These are phyloP conservation scores for Phaeosphaeria sp. DNA, from an alignment of 2,329 filamentous ascomycete species.

Conservation along the genomic window DNA sequence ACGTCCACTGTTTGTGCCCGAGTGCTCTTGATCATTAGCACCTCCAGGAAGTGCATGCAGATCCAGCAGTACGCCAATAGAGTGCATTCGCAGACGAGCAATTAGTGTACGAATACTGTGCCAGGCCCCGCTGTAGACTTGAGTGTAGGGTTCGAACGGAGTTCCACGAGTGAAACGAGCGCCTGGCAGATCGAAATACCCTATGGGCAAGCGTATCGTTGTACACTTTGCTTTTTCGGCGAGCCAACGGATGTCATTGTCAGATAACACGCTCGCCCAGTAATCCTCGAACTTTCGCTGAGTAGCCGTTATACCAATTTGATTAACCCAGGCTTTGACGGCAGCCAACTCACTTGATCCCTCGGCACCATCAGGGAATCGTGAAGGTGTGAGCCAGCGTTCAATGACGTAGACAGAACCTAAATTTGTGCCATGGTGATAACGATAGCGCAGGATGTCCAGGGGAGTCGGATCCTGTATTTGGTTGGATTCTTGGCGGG, in stretches of 20 bases:
- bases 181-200: constrained; percentile 63
- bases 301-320: constrained; percentile 57
- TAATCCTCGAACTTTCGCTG: constrained; percentile 60
- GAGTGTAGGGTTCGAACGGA: constrained; percentile 57
- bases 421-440: constrained; percentile 66
- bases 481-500: constrained; percentile 14
- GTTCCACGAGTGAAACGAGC: constrained; percentile 58
- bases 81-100: constrained; percentile 51
- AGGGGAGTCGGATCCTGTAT: constrained; percentile 49
- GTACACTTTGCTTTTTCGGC: constrained; percentile 60
- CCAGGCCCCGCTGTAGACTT: constrained; percentile 64
- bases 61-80: constrained; percentile 65
- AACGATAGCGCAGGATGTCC: constrained; percentile 62
- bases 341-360: constrained; percentile 61
- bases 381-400: constrained; percentile 61
- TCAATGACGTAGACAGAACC: constrained; percentile 67
- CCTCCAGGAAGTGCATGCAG: constrained; percentile 66
- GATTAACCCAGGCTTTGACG: constrained; percentile 55
- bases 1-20: constrained; percentile 59
- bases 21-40: constrained; percentile 63
- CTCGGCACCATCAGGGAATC: constrained; percentile 54
- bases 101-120: constrained; percentile 56
- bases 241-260: constrained; percentile 62
- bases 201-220: constrained; percentile 65
- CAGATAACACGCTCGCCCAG: constrained; percentile 59